Evolutionary conservation across 495 filamentous ascomycete genomes (phyloP), one percentile per base, ranked within the genome.

Genomic region (Xylaria palmicola): DNA sequence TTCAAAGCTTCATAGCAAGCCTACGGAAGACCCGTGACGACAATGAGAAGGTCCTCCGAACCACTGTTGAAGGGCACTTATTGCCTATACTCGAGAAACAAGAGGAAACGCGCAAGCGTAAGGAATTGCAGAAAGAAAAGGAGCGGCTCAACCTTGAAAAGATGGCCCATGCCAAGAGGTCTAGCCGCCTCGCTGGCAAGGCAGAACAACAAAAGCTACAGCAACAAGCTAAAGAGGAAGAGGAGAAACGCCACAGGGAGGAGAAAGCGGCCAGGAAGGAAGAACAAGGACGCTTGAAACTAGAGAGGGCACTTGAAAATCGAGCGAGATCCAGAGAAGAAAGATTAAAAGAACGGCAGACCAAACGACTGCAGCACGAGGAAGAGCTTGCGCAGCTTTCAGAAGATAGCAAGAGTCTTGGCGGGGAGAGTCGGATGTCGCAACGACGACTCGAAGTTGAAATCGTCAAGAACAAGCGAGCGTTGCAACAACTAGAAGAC

Each of bases 111-210:
- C 84, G 88, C 48, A 83, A 87, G 62, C 82, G 87, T 43, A 90
- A 90, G 67, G 83, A 79, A 55, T 73, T 82, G 20, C 86, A 86
- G 72, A 84, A 85, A 60, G 87, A 93, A 71, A 92, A 90, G 69
- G 92, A 97, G 65, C 69, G 95, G 30, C 75, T 90, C 53, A 90
- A 86, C 64, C 69, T 93, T 64, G 85, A 93, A 69, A 89, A 93
- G 65, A 79, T 98, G 62, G 92, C 91, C n/a, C 88, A 88, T 40
- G 93, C 94, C 0, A 98, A 98, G 76, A 80, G 94, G 57, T 97
- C 94, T 0, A 93, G 90, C 63, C 86, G 94, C 50, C 81, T 98
- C 50, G 91, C 91, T 34, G 81, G 83, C 54, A 96, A 92, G 74
- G 75, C 85, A 27, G 90, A 96, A 71, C 89, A 86, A 55, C 90